Conservation (phyloP, 176 grass and related monocot species). For the Pontederia crassipes region DNA sequence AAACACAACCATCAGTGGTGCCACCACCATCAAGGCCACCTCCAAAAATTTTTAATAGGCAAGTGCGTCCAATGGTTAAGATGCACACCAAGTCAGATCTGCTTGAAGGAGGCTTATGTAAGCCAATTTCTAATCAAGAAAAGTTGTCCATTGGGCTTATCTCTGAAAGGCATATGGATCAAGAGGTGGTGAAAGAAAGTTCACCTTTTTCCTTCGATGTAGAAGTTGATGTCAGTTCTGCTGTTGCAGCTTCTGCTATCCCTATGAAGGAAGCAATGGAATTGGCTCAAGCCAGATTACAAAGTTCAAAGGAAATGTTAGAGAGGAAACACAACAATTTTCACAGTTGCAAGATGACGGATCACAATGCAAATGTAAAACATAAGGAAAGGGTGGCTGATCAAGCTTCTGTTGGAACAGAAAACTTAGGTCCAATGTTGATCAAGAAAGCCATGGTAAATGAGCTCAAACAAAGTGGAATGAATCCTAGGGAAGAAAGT, state of each 20-base stretch:
- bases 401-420: neutral
- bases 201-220: slow-evolving; percentile 36
- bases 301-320: slow-evolving; percentile 83
- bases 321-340: slow-evolving; percentile 50
- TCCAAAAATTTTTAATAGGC: slow-evolving; percentile 39
- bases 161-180: slow-evolving; percentile 14
- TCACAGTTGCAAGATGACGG: slow-evolving; percentile 45
- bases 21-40: slow-evolving; percentile 45
- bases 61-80: slow-evolving; percentile 19
- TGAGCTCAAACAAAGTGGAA: slow-evolving; percentile 27
- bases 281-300: slow-evolving; percentile 82
- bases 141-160: neutral
- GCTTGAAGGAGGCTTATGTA: slow-evolving; percentile 5
- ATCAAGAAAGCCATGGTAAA: slow-evolving; percentile 17
- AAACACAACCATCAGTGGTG: slow-evolving; percentile 37
- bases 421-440: neutral
- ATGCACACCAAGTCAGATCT: slow-evolving; percentile 6
- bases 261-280: slow-evolving; percentile 96
- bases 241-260: slow-evolving; percentile 37
- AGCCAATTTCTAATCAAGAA: slow-evolving; percentile 12
- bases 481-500: slow-evolving; percentile 19
- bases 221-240: slow-evolving; percentile 46
- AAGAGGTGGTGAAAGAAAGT: neutral
- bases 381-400: slow-evolving; percentile 27
- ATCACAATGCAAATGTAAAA: slow-evolving; percentile 32